Evolutionary conservation across 1,139 yeast species (phyloP), one percentile per base, ranked within the genome.

Genomic region (Saccharomycopsis hybrid): DNA sequence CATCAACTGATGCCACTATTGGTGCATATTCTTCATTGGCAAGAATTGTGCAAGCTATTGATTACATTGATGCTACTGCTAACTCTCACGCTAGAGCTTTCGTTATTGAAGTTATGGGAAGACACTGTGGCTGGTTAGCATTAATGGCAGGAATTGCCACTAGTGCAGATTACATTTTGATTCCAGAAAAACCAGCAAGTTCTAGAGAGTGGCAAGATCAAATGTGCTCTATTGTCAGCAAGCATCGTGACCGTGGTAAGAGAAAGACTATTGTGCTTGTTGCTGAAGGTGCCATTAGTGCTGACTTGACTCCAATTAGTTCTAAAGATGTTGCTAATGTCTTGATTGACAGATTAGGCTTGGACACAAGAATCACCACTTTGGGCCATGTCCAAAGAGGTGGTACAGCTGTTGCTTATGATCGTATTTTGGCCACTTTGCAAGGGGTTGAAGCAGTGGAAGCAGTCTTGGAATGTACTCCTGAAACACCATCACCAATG

Each of bases 61-160:
- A 92, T 67, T 89, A 85, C 68, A 92, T 92, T 60, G 97, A 90
- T 66, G 95, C 97, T 45, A 92, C 98, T 36, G 98, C 98, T 25
- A 79, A 86, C 59, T 90, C 97, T 4, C 98, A 92, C 65, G 88
- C 97, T 25, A 80, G 98, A 65, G 98, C 98, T 4, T 92, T 92
- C 66, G 96, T 92, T 44, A 88, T 92, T 54, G 98, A 92, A 69
- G 98, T 92, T 47, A 92, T 92, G 98, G 98, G 98, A 53, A 82
- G 98, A 66, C 96, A 92, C 69, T 92, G 98, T 73, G 98, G 98
- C 55, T 92, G 98, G 98, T 77, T 92, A 60, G 97, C 95, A 1
- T 75, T 92, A 58, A 85, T 89, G 94, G 90, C 97, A 18, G 97
- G 97, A 60, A 79, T 90, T 57, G 87, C 97, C 35, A 86, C 96